Evolutionary conservation across 192 early-diverging fungal genomes (phyloP).

Genomic region (Chytriomyces hyalinus): DNA sequence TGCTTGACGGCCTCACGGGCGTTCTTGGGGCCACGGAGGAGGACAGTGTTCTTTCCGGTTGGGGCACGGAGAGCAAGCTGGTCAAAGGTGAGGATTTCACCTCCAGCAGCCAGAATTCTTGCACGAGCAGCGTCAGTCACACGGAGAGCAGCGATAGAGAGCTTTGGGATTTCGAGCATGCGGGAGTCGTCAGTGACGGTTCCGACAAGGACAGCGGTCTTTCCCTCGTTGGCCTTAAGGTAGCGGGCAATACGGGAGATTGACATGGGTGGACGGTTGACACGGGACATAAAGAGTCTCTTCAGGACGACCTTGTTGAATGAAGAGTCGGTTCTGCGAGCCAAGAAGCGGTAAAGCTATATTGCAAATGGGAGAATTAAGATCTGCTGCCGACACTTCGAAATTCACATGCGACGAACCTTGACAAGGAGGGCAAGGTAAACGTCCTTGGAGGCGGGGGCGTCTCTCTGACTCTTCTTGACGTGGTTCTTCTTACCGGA

Average conservation of each 20-base stretch:
- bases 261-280: slow-evolving; percentile 94
- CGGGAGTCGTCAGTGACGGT: slow-evolving; percentile 97
- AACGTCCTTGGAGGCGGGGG: slow-evolving; percentile 67
- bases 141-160: slow-evolving; percentile 93
- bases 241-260: slow-evolving; percentile 83
- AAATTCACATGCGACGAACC: slow-evolving; percentile 2
- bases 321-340: slow-evolving; percentile 95
- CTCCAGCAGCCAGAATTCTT: slow-evolving; percentile 97
- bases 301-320: slow-evolving; percentile 99
- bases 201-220: slow-evolving; percentile 93
- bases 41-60: slow-evolving; percentile 90
- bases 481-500: slow-evolving; percentile 95
- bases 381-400: background rate
- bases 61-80: slow-evolving; percentile 99
- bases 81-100: slow-evolving; percentile 97
- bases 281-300: slow-evolving; percentile 97
- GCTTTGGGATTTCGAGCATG: slow-evolving; percentile 89
- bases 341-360: slow-evolving; percentile 96
- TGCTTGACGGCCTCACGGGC: slow-evolving; percentile 98
- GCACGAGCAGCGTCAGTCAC: slow-evolving; percentile 96
- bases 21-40: slow-evolving; percentile 95
- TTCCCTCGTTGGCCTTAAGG: slow-evolving; percentile 77
- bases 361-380: background rate
- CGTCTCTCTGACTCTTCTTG: slow-evolving; percentile 72
- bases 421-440: slow-evolving; percentile 99